Evolutionary conservation across 2,329 filamentous ascomycete genomes (phyloP).

Genomic region (Huntiella abstrusa): DNA sequence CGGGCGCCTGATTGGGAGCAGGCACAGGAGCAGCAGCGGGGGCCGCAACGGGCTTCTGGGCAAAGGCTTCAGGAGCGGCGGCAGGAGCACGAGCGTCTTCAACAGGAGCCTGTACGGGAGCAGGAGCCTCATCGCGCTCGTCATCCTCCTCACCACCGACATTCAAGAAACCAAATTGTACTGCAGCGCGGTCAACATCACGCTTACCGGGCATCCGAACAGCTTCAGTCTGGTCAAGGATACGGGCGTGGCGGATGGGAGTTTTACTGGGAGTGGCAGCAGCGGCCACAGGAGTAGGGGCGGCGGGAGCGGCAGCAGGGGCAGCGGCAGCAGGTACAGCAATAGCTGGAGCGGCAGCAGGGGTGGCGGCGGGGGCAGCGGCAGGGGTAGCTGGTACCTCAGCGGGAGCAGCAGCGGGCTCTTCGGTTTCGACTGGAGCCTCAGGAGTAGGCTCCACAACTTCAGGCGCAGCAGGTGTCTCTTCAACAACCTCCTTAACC

Average conservation of each 20-base stretch:
- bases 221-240: slow-evolving; percentile 89
- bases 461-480: slow-evolving; percentile 17
- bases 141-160: slow-evolving; percentile 69
- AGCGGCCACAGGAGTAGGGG: slow-evolving; percentile 33
- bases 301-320: slow-evolving; percentile 34
- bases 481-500: slow-evolving; percentile 18
- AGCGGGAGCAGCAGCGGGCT: slow-evolving; percentile 53
- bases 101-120: slow-evolving; percentile 59
- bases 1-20: slow-evolving; percentile 15
- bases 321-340: slow-evolving; percentile 38
- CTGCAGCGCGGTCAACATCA: slow-evolving; percentile 76
- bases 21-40: slow-evolving; percentile 20
- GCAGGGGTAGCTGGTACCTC: slow-evolving; percentile 28
- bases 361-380: slow-evolving; percentile 49
- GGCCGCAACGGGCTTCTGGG: slow-evolving; percentile 33
- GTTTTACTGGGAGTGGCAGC: slow-evolving; percentile 38
- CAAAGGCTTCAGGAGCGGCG: slow-evolving; percentile 37
- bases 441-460: slow-evolving; percentile 25
- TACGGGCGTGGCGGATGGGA: slow-evolving; percentile 50
- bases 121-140: slow-evolving; percentile 83
- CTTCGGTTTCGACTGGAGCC: slow-evolving; percentile 44
- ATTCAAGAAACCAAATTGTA: slow-evolving; percentile 93
- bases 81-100: slow-evolving; percentile 41
- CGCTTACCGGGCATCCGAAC: slow-evolving; percentile 97
- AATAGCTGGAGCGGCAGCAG: slow-evolving; percentile 38